Evolutionary conservation across 2,329 filamentous ascomycete species (phyloP), one percentile per base, ranked within the genome.

Genomic region (Aspergillus amoenus): DNA sequence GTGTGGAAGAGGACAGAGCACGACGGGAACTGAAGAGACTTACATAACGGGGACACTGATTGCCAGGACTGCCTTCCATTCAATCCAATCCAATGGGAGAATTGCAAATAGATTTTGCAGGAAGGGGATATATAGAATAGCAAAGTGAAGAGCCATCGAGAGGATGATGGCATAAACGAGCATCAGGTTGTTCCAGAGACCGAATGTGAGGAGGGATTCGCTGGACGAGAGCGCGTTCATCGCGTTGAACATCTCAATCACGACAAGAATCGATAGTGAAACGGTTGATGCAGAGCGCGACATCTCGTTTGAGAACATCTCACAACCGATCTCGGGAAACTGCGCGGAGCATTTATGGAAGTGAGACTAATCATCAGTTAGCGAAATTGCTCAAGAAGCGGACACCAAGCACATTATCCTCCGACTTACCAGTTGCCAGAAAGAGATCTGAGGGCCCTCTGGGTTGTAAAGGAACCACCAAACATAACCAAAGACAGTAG

Each of bases 381-480:
- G 58, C 18, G 22, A 43, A 12, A 13, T 2, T 11, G 21, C 21
- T 18, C 9, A 22, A 15, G 40, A 8, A 44, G 18, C 8, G 27
- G 27, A 30, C 27, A 40, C 18, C 34, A 47, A 68, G 48, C 64
- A 6, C 12, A 22, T 24, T 6, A n/a, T n/a, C 7, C 15, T 37
- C 34, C 4, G 30, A 74, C 80, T 75, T 76, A 84, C 81, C 64
- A 99, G 81, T 73, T 99, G 91, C 74, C 84, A 89, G 79, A 97
- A 96, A 61, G 82, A 87, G 76, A 99, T 96, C 74, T 96, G 90
- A 22, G 94, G 94, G 0, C 94, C 94, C 64, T 88, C 86, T 8
- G 87, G 78, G 79, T 97, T 93, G 81, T 89, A 96, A 89, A 99
- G 93, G 82, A 97, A 99, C 91, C 92, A 99, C 94, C 94, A 99